Evolutionary conservation across 805 yeast species (phyloP).

Genomic region (Vanderwaltozyma polyspora): DNA sequence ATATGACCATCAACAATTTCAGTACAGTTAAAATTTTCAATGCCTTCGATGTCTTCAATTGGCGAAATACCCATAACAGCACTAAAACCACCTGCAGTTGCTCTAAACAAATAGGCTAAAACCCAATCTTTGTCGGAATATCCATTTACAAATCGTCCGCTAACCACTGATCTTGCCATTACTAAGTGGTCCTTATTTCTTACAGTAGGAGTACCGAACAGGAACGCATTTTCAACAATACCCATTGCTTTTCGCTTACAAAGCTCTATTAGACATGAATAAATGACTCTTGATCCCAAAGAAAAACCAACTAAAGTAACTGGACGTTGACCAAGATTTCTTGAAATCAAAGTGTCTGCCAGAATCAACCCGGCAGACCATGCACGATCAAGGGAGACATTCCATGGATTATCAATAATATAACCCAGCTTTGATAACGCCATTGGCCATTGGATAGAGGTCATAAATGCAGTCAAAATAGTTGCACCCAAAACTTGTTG

Average conservation of each 20-base stretch:
- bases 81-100: slow-evolving; percentile 87
- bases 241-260: slow-evolving; percentile 83
- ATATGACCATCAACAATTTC: slow-evolving; percentile 86
- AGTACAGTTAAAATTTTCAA: slow-evolving; percentile 84
- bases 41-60: slow-evolving; percentile 47
- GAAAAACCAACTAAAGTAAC: slow-evolving; percentile 88
- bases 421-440: slow-evolving; percentile 80
- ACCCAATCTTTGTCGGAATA: slow-evolving; percentile 93
- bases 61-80: slow-evolving; percentile 87
- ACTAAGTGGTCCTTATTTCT: slow-evolving; percentile 67
- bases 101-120: slow-evolving; percentile 85
- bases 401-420: slow-evolving; percentile 94
- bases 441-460: slow-evolving; percentile 89
- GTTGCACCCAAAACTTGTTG: slow-evolving; percentile 95
- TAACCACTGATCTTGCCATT: slow-evolving; percentile 71
- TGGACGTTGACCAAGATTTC: slow-evolving; percentile 87
- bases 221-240: slow-evolving; percentile 71
- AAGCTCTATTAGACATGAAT: slow-evolving; percentile 77
- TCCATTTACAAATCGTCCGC: slow-evolving; percentile 85
- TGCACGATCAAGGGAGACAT: slow-evolving; percentile 90
- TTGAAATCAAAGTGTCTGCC: slow-evolving; percentile 80
- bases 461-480: slow-evolving; percentile 76
- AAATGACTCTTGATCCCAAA: slow-evolving; percentile 83
- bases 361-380: slow-evolving; percentile 89
- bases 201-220: slow-evolving; percentile 84